Conservation (phyloP, 768 basidiomycete genomes). For the Podaxis sp. region DNA sequence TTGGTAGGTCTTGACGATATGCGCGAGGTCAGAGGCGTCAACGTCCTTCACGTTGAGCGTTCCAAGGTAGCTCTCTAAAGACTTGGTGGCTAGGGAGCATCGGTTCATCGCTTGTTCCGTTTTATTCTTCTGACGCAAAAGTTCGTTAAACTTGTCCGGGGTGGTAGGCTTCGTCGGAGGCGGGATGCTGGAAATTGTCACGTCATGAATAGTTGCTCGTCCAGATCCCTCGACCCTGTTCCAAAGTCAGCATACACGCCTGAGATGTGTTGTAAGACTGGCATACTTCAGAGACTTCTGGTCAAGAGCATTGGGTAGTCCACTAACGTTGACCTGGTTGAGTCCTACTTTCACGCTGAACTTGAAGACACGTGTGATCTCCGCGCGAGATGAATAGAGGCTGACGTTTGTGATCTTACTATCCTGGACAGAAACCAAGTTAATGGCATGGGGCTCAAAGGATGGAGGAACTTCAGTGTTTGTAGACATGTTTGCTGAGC, state of each 20-base stretch:
- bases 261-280: neutral
- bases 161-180: conserved; percentile 21
- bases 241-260: neutral
- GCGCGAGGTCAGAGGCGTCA: conserved; percentile 26
- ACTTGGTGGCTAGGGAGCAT: conserved; percentile 24
- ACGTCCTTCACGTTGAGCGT: conserved; percentile 34
- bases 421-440: conserved; percentile 29
- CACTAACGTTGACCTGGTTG: conserved; percentile 39
- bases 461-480: conserved; percentile 12
- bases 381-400: conserved; percentile 42
- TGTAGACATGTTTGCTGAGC: neutral
- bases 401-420: conserved; percentile 40
- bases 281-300: conserved; percentile 40
- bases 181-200: conserved; percentile 30
- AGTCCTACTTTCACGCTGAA: conserved; percentile 37
- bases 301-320: conserved; percentile 37
- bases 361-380: conserved; percentile 40
- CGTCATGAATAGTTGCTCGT: conserved; percentile 47
- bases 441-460: conserved; percentile 25
- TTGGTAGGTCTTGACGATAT: conserved; percentile 34
- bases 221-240: conserved; percentile 45
- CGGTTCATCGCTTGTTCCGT: conserved; percentile 32
- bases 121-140: conserved; percentile 26
- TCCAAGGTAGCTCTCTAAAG: conserved; percentile 35
- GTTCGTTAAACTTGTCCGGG: conserved; percentile 26